A percentile compares a stretch with the other conserved stretches of the same genome.
Evolutionary conservation across 1,284 basidiomycete genomes (phyloP).

Genomic region (Ceratobasidium papillatum): DNA sequence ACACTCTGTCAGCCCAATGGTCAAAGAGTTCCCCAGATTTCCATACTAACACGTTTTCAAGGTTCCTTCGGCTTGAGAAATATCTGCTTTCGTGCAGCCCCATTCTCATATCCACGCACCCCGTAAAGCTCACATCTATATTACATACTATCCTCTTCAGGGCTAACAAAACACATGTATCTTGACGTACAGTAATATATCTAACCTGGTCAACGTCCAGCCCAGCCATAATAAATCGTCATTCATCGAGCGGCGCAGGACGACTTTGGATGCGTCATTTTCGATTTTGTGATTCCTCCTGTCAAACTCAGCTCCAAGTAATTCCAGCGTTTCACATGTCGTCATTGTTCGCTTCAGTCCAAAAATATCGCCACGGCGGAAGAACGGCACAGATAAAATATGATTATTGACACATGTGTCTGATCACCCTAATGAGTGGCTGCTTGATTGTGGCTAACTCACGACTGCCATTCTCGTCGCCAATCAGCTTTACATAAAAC

Average conservation of each 20-base stretch:
- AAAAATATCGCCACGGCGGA: not conserved
- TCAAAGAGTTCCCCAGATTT: not conserved
- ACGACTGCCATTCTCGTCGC: not conserved
- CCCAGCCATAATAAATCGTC: not conserved
- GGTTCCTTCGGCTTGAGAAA: not conserved
- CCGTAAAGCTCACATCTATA: not conserved
- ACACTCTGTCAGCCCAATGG: not conserved
- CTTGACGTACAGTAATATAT: not conserved
- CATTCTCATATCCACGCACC: not conserved
- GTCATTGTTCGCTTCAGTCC: not conserved
- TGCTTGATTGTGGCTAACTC: not conserved
- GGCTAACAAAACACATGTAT: not conserved
- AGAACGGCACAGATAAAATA: not conserved
- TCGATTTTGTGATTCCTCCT: not conserved
- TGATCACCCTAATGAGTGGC: not conserved
- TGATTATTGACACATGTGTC: not conserved
- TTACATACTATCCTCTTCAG: not conserved
- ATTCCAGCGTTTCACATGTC: not conserved
- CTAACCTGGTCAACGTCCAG: not conserved
- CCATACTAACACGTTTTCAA: not conserved
- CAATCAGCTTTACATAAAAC: slow-evolving; percentile 3
- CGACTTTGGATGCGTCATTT: not conserved
- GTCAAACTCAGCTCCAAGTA: not conserved
- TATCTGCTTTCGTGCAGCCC: not conserved
- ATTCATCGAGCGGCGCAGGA: not conserved